Base-by-base conservation (phyloP, 805 yeast genomes). In the Pichia paraexigua region DNA sequence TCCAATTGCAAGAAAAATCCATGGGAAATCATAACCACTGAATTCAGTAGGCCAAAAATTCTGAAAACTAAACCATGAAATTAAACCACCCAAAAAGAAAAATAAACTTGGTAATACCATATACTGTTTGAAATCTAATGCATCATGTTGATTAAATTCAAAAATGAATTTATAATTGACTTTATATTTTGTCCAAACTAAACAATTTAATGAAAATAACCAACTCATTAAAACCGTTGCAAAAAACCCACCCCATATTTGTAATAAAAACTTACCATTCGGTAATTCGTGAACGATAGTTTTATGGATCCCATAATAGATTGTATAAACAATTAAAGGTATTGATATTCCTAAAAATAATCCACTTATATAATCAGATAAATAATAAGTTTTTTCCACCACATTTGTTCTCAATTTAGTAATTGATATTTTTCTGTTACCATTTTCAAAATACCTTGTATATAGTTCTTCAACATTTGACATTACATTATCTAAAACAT, bases 201-300 rank as follows among this genome's bases (percentile, higher is more conserved):
- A 68, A 62, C 95, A 81, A 63, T 87, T 82, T 43, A 86, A 52
- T 15, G 83, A 82, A 63, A 91, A 83, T 2, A 88, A 68, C 24
- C 83, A 58, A 7, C 81, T 69, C 61, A 85, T 76, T n/a, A 91
- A 56, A 32, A 76, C 71, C 6, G 83, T 64, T 53, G 90, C 60
- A 58, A 89, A 77, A 65, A 89, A 90, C 1, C 98, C 98, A 10
- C 85, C 97, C 96, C 97, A 94, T 3, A 94, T 74, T 60, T 95
- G 98, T 41, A 92, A 66, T 51, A 92, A 61, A 53, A 70, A 83
- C 43, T 66, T 70, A 0, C 83, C 86, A 54, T 83, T 85, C 0
- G 80, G 79, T 3, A 79, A 63, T 1, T 63, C 63, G 0, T 74
- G 71, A 5, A 52, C 54, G 1, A 71, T 15, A 0, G 74, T 71